These are phyloP conservation scores for Sparassis latifolia DNA, from an alignment of 1,284 basidiomycete species.

Conservation along the genomic window DNA sequence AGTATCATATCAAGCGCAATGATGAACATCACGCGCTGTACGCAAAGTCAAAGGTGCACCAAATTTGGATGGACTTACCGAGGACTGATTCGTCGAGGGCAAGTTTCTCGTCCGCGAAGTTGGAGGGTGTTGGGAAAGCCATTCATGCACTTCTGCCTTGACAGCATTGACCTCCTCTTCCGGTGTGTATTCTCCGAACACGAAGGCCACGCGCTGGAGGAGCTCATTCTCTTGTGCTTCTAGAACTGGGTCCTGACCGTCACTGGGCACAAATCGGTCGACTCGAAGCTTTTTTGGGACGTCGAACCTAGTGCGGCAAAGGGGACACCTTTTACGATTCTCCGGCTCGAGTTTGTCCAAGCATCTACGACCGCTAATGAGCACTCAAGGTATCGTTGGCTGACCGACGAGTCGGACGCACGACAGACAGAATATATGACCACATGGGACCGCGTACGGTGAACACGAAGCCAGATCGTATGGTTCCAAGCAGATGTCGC, in stretches of 20 bases:
- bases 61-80: too few relatives aligned
- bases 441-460: slow-evolving; percentile 62
- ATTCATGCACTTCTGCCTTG: slow-evolving; percentile 38
- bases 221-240: slow-evolving; percentile 25
- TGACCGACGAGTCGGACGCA: slow-evolving; percentile 27
- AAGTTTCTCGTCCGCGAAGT: too few relatives aligned
- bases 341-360: slow-evolving; percentile 40
- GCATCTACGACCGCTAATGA: slow-evolving; percentile 31
- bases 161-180: slow-evolving; percentile 38
- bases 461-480: slow-evolving; percentile 44
- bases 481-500: slow-evolving; percentile 62
- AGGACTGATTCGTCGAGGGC: too few relatives aligned
- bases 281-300: slow-evolving; percentile 56
- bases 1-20: too few relatives aligned
- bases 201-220: slow-evolving; percentile 40
- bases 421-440: slow-evolving; percentile 63
- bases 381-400: background rate
- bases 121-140: slow-evolving; percentile 8
- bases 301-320: slow-evolving; percentile 56
- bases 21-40: too few relatives aligned
- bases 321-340: slow-evolving; percentile 39
- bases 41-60: too few relatives aligned
- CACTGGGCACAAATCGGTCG: slow-evolving; percentile 27
- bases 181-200: slow-evolving; percentile 36
- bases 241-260: slow-evolving; percentile 8